A percentile compares a stretch with the other conserved stretches of the same genome.
These are phyloP conservation scores for Pyrenophora tritici-repentis DNA, from an alignment of 2,329 filamentous ascomycete species.

Conservation along the genomic window DNA sequence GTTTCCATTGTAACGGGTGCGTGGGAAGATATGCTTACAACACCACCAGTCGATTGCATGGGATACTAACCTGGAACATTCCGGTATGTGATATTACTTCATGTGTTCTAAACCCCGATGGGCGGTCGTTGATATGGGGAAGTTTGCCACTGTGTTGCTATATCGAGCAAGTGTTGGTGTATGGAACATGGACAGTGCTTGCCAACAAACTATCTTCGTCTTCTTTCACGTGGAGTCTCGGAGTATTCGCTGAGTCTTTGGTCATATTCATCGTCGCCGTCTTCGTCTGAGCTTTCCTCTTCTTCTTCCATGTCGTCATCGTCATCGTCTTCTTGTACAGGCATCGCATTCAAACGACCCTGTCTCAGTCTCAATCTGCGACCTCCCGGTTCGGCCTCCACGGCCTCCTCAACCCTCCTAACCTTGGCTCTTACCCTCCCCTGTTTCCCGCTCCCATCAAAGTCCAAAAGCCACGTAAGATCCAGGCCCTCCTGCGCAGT, in stretches of 20 bases:
- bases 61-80: neutral
- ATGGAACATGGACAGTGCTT: no score
- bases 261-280: slow-evolving; percentile 20
- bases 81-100: neutral
- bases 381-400: slow-evolving; percentile 24
- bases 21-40: neutral
- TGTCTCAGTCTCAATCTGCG: slow-evolving; percentile 17
- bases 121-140: neutral
- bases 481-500: slow-evolving; percentile 42
- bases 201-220: neutral
- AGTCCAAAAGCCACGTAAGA: slow-evolving; percentile 52
- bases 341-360: neutral
- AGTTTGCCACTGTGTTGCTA: neutral
- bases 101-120: neutral
- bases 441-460: slow-evolving; percentile 50
- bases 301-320: slow-evolving; percentile 23
- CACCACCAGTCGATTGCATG: neutral
- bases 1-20: neutral
- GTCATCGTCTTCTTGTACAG: slow-evolving; percentile 10
- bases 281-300: slow-evolving; percentile 28
- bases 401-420: slow-evolving; percentile 27
- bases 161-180: neutral
- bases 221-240: slow-evolving; percentile 15
- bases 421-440: slow-evolving; percentile 49
- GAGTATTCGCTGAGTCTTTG: slow-evolving; percentile 22